phyloP scores from a whole-genome alignment of 345 rosid genomes.

The Eucalyptus erythrocorys region DNA sequence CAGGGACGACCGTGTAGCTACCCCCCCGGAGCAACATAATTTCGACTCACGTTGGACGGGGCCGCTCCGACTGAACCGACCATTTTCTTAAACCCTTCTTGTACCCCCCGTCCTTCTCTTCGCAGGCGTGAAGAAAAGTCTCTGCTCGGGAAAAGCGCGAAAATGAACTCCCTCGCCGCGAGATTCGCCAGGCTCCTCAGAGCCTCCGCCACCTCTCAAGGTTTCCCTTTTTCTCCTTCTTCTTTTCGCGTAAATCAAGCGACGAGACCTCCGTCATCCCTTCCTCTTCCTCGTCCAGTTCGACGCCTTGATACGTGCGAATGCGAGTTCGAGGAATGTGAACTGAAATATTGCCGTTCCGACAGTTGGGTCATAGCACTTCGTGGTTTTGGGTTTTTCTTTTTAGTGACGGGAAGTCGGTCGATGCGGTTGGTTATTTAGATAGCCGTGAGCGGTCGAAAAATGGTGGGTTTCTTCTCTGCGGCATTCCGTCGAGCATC shows the following conservation, averaged over 20 bases:
- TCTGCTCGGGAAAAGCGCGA: neutral
- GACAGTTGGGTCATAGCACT: neutral
- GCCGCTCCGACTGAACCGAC: neutral
- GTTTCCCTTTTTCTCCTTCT: neutral
- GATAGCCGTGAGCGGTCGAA: neutral
- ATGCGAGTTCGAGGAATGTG: neutral
- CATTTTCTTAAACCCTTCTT: neutral
- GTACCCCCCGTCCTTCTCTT: neutral
- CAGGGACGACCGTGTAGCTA: rapidly evolving
- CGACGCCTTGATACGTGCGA: neutral
- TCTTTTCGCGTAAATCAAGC: neutral
- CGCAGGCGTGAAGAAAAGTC: neutral
- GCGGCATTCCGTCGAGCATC: neutral
- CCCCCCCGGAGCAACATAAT: no score
- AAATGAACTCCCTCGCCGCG: neutral
- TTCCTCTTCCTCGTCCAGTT: neutral
- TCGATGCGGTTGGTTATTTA: neutral
- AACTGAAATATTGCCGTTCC: neutral
- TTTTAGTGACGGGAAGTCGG: neutral
- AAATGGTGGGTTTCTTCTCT: neutral
- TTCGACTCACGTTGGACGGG: neutral
- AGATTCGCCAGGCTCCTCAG: neutral
- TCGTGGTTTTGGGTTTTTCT: neutral
- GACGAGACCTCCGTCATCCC: neutral
- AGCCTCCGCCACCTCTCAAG: neutral